Percentiles rank a stretch among this genome's conserved stretches.
These are phyloP conservation scores for Lotmaria passim DNA, from an alignment of 208 protist genomes.

Conservation along the genomic window DNA sequence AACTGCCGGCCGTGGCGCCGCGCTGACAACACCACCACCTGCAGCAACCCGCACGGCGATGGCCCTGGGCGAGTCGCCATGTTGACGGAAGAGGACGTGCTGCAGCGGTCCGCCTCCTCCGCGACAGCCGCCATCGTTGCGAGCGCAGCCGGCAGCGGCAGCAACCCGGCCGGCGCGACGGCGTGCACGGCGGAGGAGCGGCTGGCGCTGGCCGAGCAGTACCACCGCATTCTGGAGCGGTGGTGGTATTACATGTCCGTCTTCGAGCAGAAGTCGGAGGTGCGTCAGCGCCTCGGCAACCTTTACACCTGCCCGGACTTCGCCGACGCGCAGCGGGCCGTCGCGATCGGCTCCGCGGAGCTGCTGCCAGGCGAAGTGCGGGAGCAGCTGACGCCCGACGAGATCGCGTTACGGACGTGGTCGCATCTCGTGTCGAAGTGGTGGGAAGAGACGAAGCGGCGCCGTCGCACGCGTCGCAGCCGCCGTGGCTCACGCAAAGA, in stretches of 20 bases:
- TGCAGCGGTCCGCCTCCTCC: neutral
- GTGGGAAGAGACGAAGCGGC: conserved; percentile 38
- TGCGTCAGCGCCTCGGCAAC: conserved; percentile 25
- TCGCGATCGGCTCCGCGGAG: neutral
- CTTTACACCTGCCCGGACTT: conserved; percentile 16
- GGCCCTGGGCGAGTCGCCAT: neutral
- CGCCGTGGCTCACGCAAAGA: conserved; percentile 16
- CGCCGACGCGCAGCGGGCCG: conserved; percentile 20
- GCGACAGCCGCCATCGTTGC: conserved; percentile 4
- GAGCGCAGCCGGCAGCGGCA: neutral
- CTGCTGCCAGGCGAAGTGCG: conserved; percentile 8
- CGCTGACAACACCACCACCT: conserved; percentile 8
- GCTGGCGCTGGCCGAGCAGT: conserved; percentile 16
- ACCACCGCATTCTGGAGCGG: conserved; percentile 30
- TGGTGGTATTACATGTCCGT: conserved; percentile 33
- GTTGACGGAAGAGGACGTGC: conserved; percentile 4
- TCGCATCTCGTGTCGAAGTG: conserved; percentile 25
- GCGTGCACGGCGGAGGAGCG: conserved; percentile 7
- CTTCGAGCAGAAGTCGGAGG: conserved; percentile 27
- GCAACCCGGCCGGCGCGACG: neutral
- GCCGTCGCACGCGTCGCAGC: conserved; percentile 17
- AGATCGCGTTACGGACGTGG: conserved; percentile 30
- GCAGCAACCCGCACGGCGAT: conserved; percentile 7
- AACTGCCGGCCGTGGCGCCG: conserved; percentile 11
- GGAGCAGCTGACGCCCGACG: conserved; percentile 15